Evolutionary conservation across 169 alveolate genomes (phyloP), one percentile per base, ranked within the genome.

Genomic region (Eimeria falciformis): DNA sequence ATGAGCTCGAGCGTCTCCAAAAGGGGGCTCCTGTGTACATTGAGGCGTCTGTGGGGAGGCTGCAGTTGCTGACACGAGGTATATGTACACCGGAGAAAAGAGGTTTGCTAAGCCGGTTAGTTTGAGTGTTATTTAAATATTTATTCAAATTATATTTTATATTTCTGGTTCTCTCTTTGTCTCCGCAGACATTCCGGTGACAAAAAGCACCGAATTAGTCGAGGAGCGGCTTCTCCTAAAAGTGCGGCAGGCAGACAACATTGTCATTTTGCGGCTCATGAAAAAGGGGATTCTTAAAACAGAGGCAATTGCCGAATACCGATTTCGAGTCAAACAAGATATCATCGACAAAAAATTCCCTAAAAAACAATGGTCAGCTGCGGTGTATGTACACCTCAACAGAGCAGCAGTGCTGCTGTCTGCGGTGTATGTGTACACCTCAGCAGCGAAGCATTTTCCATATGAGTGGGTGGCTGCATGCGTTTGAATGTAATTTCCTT

Each of bases 11-110:
- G 47, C 29, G 90, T 6, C n/a, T 29, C 66, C 47, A 86, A n/a
- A 62, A 27, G 18, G 37, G 73, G 43, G 94, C 94, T 29, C 91
- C 92, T 45, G 94, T 90, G 86, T 91, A n/a, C 83, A 23, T 95
- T 56, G 96, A 93, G 43, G 82, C 95, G 2, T 90, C 77, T 14
- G 87, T 95, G 37, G 97, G 97, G 11, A 55, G 97, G 45, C 75
- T 1, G 40, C 53, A 58, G 27, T 91, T 75, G 50, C 78, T 84
- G 29, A 95, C 97, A 12, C 50, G 47, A 23, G 88, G 46, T n/a
- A 40, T 43, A 23, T n/a, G n/a, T n/a, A 7, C 47, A 1, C 88
- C 53, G 21, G 47, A 87, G 5, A 87, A 87, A 29, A 75, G 86
- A 69, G 33, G 78, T 1, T 50, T 53, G 25, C 88, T 66, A 12